phyloP scores from a whole-genome alignment of 2,329 filamentous ascomycete genomes.

The Monilinia fructigena region DNA sequence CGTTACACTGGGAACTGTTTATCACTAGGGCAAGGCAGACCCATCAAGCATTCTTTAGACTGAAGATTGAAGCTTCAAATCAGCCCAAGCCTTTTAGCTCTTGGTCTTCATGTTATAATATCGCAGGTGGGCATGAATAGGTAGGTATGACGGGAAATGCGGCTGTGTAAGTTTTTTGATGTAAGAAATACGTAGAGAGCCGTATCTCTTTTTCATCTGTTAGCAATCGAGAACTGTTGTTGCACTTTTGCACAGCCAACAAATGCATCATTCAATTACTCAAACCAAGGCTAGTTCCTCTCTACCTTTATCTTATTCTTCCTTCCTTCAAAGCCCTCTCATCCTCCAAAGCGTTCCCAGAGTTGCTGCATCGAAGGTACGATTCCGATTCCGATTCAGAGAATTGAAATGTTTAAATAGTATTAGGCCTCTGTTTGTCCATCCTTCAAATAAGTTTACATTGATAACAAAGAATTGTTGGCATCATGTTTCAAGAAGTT shows the following conservation, averaged over 20 bases:
- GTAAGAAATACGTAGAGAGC: neutral
- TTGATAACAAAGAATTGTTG: conserved; percentile 3
- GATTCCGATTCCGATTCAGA: neutral
- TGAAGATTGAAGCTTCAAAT: conserved; percentile 3
- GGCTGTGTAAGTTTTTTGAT: conserved; percentile 14
- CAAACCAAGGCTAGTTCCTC: neutral
- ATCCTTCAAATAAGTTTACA: neutral
- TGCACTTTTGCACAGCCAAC: conserved; percentile 14
- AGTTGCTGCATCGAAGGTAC: conserved; percentile 4
- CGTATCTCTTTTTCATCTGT: neutral
- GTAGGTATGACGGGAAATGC: conserved; percentile 3
- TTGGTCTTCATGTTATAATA: neutral
- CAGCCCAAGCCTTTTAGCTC: neutral
- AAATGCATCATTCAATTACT: conserved; percentile 4
- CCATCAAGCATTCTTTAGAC: conserved; percentile 7
- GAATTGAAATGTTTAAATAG: neutral
- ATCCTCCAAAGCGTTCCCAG: conserved; percentile 13
- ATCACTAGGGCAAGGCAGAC: conserved; percentile 18
- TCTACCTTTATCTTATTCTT: neutral
- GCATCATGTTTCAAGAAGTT: conserved; percentile 12
- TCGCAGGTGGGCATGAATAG: neutral
- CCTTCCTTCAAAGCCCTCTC: conserved; percentile 11
- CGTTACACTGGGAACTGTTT: neutral
- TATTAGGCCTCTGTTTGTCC: neutral
- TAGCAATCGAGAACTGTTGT: neutral